Evolutionary conservation across 331 rosid species (phyloP).

Genomic region (Pyracantha coccinea): DNA sequence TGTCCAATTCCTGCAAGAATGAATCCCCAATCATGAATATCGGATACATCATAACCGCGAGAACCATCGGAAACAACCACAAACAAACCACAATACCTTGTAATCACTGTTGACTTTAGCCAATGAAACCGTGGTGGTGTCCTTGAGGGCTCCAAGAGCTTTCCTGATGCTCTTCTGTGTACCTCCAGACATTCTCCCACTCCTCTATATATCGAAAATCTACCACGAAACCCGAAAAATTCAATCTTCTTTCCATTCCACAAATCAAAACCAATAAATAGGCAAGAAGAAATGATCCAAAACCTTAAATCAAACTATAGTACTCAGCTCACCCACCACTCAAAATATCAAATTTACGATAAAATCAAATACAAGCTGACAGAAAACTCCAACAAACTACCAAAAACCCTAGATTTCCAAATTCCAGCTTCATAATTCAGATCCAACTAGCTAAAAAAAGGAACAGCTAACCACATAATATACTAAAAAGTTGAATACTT

Average conservation of each 20-base stretch:
- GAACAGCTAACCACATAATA: slow-evolving; percentile 13
- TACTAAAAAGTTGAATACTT: neutral
- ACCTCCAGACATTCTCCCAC: slow-evolving; percentile 68
- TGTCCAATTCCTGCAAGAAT: slow-evolving; percentile 79
- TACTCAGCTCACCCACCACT: neutral
- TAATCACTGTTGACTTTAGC: slow-evolving; percentile 99
- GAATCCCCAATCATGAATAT: slow-evolving; percentile 10
- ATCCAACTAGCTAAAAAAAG: slow-evolving; percentile 31
- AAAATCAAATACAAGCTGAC: slow-evolving; percentile 5
- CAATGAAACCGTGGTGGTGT: slow-evolving; percentile 90
- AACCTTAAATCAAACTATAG: neutral
- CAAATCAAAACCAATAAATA: neutral
- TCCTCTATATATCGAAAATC: slow-evolving; percentile 37
- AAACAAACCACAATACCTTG: slow-evolving; percentile 47
- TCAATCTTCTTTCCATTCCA: slow-evolving; percentile 7
- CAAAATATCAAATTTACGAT: neutral
- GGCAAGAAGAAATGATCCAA: neutral
- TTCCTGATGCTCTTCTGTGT: slow-evolving; percentile 85
- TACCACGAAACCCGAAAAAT: slow-evolving; percentile 14
- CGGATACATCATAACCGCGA: neutral
- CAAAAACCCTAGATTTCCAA: neutral
- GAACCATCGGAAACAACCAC: slow-evolving; percentile 5
- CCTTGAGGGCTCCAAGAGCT: slow-evolving; percentile 97
- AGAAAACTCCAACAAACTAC: neutral
- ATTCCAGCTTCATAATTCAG: slow-evolving; percentile 25